Evolutionary conservation across 768 basidiomycete genomes (phyloP), one percentile per base, ranked within the genome.

Genomic region (Tricholoma saponaceum): DNA sequence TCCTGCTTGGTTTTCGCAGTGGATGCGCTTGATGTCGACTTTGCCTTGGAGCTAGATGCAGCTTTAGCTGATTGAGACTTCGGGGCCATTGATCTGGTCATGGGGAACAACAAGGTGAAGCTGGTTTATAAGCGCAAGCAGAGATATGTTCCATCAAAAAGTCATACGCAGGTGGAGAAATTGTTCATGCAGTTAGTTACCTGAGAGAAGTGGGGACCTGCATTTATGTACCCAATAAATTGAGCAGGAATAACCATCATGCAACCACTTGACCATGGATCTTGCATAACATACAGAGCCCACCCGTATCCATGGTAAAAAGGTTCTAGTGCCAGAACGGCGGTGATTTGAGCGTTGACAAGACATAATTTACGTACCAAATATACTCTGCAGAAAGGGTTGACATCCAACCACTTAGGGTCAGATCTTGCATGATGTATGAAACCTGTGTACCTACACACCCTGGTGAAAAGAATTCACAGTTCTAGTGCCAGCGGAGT

Each of bases 401-500:
- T 46, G 44, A 46, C 44, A 46, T 46, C 44, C 22, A 46, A 46
- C 44, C 44, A 46, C 44, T 46, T 46, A 46, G 47, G 25, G 47
- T 49, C 47, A 3, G 25, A 49, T 49, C 47, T 49, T 49, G 25
- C 25, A 49, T 49, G 47, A 26, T 49, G 47, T 28, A 49, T 14
- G 5, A 16, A 49, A 49, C 47, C 14, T 46, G 22, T 3, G 7
- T 25, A 46, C 41, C 41, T 43, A 20, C 23, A 13, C 10, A 44
- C 22, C 20, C 12, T 28, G 26, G 16, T 28, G 25, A 49, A 49
- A 49, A 26, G 25, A 9, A 26, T 49, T 49, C 26, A 28, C n/a
- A 49, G 47, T 49, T 49, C 47, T 49, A 49, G 47, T 49, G 47
- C 26, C 47, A 49, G 47, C 26, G 47, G 26, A 49, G 47, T 49